Base-by-base conservation (phyloP, 164 flowering plant species). In the Tetracentron sinense region DNA sequence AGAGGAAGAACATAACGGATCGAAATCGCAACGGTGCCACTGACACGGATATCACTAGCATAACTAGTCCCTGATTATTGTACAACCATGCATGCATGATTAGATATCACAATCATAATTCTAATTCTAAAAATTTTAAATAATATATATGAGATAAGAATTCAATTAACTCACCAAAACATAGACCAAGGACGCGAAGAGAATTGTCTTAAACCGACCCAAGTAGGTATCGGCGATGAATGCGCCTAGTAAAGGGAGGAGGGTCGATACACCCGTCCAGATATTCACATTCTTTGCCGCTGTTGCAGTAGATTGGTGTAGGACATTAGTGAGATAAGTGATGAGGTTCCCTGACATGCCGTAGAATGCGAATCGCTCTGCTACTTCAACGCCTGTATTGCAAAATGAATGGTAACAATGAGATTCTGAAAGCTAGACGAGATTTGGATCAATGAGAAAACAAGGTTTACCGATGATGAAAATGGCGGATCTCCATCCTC, bases 181-280 rank as follows among this genome's bases (percentile, higher is more conserved):
- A 62, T 74, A 85, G 26, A 82, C 59, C 65, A 71, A 0, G 16
- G 83, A 65, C 26, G 90, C 59, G 0, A 81, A 0, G 57, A 85
- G 63, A 44, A 85, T n/a, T n/a, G n/a, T n/a, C n/a, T n/a, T n/a
- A n/a, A n/a, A n/a, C n/a, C n/a, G n/a, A n/a, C n/a, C n/a, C 26
- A 83, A 60, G 51, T 71, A 83, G 21, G 93, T 80, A 61, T 87
- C 93, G 11, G 93, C 85, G 1, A 83, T 12, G 54, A 87, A 68
- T 7, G 81, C 93, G 10, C 93, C 89, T 33, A 85, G 14, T 2
- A 87, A n/a, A 0, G 89, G 90, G 22, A 82, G 75, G n/a, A 87
- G 19, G 0, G 77, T 25, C 1, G 86, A 74, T 16, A 82, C 78
- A 0, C 94, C 88, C n/a, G 65, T 49, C 90, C 88, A 87, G 0